Conservation (phyloP, 2,329 filamentous ascomycete species). For the Talaromyces sp. region DNA sequence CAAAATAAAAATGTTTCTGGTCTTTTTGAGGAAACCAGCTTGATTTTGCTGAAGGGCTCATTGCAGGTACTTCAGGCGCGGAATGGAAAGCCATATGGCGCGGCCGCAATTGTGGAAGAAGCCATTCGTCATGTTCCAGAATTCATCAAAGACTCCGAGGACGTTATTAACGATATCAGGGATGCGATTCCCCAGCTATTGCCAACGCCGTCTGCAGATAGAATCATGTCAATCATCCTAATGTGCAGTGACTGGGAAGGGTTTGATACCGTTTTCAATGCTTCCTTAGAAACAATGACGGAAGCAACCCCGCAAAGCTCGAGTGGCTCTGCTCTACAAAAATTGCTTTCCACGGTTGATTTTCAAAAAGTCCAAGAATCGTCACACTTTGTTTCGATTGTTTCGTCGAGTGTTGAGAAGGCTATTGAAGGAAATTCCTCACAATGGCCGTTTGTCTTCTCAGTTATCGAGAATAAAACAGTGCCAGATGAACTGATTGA, state of each 20-base stretch:
- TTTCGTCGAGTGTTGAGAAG: conserved; percentile 32
- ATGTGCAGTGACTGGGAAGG: conserved; percentile 45
- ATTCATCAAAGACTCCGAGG: conserved; percentile 36
- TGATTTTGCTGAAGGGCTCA: conserved; percentile 44
- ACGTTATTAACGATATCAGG: conserved; percentile 50
- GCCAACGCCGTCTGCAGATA: conserved; percentile 61
- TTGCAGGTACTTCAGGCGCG: conserved; percentile 47
- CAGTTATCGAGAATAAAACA: conserved; percentile 35
- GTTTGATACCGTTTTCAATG: conserved; percentile 38
- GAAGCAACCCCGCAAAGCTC: conserved; percentile 28
- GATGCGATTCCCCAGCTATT: conserved; percentile 56
- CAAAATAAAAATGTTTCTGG: conserved; percentile 24
- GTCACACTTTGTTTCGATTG: conserved; percentile 30
- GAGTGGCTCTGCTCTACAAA: conserved; percentile 33
- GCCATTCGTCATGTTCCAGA: conserved; percentile 43
- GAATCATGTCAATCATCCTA: conserved; percentile 62
- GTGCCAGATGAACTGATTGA: conserved; percentile 30
- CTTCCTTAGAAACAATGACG: conserved; percentile 31
- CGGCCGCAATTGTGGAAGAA: conserved; percentile 54
- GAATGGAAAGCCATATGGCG: conserved; percentile 64
- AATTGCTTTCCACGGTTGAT: conserved; percentile 34
- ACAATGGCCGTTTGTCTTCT: conserved; percentile 37
- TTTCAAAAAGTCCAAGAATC: conserved; percentile 33
- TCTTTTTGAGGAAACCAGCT: conserved; percentile 33
- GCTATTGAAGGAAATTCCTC: conserved; percentile 32